phyloP scores from a whole-genome alignment of 176 grass and related monocot species.

The Bromus sterilis region DNA sequence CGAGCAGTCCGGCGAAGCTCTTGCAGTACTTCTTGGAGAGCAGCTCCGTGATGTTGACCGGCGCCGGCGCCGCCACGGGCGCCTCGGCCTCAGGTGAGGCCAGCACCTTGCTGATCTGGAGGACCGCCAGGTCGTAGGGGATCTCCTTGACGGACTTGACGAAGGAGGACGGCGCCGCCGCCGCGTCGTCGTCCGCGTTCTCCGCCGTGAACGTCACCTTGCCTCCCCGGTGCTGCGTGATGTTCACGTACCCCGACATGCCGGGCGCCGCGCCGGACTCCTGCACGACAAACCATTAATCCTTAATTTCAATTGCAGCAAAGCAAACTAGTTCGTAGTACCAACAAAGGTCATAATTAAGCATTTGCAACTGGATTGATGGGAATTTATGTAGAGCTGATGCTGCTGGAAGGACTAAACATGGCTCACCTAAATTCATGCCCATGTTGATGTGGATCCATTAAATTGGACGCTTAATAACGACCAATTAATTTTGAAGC shows the following conservation, averaged over 20 bases:
- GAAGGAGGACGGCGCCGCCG: slow-evolving; percentile 9
- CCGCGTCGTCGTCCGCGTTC: slow-evolving; percentile 24
- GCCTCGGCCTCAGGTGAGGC: slow-evolving; percentile 61
- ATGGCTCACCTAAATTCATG: neutral
- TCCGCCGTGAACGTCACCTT: slow-evolving; percentile 44
- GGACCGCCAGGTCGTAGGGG: slow-evolving; percentile 59
- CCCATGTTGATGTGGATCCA: neutral
- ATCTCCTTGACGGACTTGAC: slow-evolving; percentile 56
- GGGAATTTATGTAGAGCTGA: neutral
- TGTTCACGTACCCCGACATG: slow-evolving; percentile 65
- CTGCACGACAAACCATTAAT: neutral
- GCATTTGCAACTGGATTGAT: neutral
- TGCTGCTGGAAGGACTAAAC: neutral
- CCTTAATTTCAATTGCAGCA: neutral
- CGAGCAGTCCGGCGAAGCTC: slow-evolving; percentile 53
- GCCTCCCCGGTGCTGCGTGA: slow-evolving; percentile 53
- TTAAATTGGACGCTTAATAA: neutral
- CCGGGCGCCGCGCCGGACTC: slow-evolving; percentile 44
- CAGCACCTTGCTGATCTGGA: slow-evolving; percentile 42
- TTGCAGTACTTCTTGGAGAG: slow-evolving; percentile 86
- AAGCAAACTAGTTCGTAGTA: neutral
- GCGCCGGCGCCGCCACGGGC: slow-evolving; percentile 45
- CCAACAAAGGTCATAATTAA: neutral
- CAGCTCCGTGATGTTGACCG: slow-evolving; percentile 65
- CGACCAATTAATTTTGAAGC: neutral